Base-by-base conservation (phyloP, 495 filamentous ascomycete genomes). In the Bombardia bombarda region DNA sequence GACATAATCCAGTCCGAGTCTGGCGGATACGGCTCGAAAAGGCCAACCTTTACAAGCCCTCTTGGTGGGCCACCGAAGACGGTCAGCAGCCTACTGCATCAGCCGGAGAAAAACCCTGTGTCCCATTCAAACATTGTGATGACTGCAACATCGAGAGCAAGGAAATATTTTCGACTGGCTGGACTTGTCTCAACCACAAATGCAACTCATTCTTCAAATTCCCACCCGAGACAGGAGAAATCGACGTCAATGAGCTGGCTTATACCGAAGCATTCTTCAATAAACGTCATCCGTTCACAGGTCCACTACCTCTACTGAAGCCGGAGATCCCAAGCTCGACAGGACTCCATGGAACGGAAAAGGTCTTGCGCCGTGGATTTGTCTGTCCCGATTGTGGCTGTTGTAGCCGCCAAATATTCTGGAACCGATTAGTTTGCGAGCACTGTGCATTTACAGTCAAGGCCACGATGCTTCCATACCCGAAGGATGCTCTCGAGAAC, bases 21-120 rank as follows among this genome's bases (percentile, higher is more conserved):
- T 70, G 73, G 46, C 80, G 73, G 48, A 69, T 83, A 13, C 75
- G 87, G 4, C 72, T 90, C 19, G 79, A 95, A 58, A 89, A 90
- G 49, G 56, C 87, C 2, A 58, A 86, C 16, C 58, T 80, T 1
- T 30, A 48, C 0, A 49, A 62, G 16, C 66, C 68, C 23, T 83
- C 85, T 32, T 94, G 88, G 88, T 90, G 84, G 82, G 61, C 25
- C 12, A 2, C 32, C 25, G 18, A 32, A 1, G 18, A 38, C n/a
- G 23, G 17, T 13, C 19, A 39, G 5, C 4, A 30, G 7, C 7
- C 35, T 20, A 26, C 31, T 2, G 1, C 20, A 1, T 32, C 4
- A 37, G 33, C 30, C 25, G 21, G 19, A 7, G 13, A 18, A n/a
- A 31, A 17, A 20, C 2, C 12, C 13, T 42, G 12, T 30, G 22